phyloP scores from a whole-genome alignment of 1,284 basidiomycete genomes.

The Microbotryum lychnidis-dioicae region DNA sequence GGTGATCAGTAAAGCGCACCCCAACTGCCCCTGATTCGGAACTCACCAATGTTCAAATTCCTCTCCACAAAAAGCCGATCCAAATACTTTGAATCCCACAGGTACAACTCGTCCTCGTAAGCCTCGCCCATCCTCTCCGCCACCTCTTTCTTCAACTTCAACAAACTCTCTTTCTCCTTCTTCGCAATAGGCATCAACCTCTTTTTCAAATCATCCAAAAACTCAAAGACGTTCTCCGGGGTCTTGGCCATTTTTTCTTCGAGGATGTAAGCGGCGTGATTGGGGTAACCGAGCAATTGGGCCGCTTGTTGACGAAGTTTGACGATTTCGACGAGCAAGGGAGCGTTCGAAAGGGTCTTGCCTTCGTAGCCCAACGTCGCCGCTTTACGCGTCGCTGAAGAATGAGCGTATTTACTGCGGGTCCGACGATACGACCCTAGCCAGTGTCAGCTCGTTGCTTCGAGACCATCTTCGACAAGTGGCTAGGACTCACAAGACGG shows the following conservation, averaged over 20 bases:
- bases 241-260: conserved; percentile 75
- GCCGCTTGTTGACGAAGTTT: conserved; percentile 59
- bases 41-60: conserved; percentile 24
- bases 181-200: conserved; percentile 63
- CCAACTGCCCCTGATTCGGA: neutral
- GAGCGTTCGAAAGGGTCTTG: conserved; percentile 59
- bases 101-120: conserved; percentile 20
- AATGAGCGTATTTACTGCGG: conserved; percentile 49
- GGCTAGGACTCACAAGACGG: conserved; percentile 45
- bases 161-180: conserved; percentile 57
- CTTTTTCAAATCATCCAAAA: conserved; percentile 61
- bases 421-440: neutral
- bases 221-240: conserved; percentile 52
- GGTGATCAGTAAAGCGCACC: conserved; percentile 2
- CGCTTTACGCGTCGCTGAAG: conserved; percentile 56
- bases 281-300: conserved; percentile 59
- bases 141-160: conserved; percentile 64
- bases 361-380: conserved; percentile 60
- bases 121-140: conserved; percentile 53
- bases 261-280: conserved; percentile 70
- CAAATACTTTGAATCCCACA: conserved; percentile 49
- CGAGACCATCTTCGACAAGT: too few species aligned
- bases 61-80: conserved; percentile 62
- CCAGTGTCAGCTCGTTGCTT: neutral
- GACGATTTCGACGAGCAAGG: conserved; percentile 56